Evolutionary conservation across 371 early-diverging fungal genomes (phyloP).

Genomic region (Sporodiniella umbellata): DNA sequence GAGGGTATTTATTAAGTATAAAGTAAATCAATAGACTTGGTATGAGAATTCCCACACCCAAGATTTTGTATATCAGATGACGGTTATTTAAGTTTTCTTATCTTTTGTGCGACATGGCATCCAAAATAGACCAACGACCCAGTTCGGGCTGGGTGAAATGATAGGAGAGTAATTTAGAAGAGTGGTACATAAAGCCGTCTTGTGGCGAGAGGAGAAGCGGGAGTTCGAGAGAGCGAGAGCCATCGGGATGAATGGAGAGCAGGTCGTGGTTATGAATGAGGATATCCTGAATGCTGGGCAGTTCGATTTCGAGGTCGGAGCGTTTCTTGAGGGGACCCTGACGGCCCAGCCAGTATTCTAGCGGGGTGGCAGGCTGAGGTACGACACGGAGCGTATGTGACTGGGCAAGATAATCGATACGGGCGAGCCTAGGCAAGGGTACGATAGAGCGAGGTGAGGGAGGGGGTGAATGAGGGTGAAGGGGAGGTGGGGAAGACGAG

Average conservation of each 20-base stretch:
- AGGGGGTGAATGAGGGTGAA: slow-evolving; percentile 10
- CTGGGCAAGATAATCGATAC: neutral
- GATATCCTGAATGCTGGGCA: slow-evolving; percentile 18
- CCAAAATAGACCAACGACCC: slow-evolving; percentile 11
- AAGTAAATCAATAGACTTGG: no score
- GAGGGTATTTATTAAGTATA: no score
- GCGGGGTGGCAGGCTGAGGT: slow-evolving; percentile 17
- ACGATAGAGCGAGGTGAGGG: slow-evolving; percentile 32
- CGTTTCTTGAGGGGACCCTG: slow-evolving; percentile 29
- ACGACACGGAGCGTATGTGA: neutral
- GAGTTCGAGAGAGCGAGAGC: slow-evolving; percentile 32
- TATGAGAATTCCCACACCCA: slow-evolving; percentile 1
- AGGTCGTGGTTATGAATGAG: slow-evolving; percentile 26
- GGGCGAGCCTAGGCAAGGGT: slow-evolving; percentile 21
- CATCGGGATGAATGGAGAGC: slow-evolving; percentile 24
- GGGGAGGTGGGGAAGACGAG: no score
- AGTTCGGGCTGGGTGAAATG: slow-evolving; percentile 7
- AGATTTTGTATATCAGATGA: slow-evolving; percentile 10
- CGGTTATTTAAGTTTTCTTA: slow-evolving; percentile 4
- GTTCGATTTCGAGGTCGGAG: neutral
- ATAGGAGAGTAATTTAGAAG: slow-evolving; percentile 31
- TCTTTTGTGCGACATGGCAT: slow-evolving; percentile 7
- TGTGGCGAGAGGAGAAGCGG: slow-evolving; percentile 34
- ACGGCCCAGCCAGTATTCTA: slow-evolving; percentile 33
- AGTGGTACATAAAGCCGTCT: slow-evolving; percentile 38